Evolutionary conservation across 208 protist genomes (phyloP).

Genomic region (Acanthamoeba culbertsoni): DNA sequence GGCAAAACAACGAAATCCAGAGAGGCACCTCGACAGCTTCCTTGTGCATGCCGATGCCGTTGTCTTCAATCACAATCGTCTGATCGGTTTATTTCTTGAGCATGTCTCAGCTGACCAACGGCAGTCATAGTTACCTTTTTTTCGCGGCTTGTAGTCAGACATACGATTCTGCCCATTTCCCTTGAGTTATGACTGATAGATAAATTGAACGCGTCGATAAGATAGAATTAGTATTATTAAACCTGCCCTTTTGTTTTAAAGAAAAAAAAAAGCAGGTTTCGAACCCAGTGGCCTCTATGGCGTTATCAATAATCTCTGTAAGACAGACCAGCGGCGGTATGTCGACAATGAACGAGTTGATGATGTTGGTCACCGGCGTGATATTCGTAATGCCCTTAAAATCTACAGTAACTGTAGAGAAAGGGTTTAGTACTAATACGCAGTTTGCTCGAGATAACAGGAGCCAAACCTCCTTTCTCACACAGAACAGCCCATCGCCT

Average conservation of each 20-base stretch:
- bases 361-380: conserved; percentile 19
- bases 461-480: background rate
- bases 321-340: background rate
- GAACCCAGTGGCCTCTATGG: conserved; percentile 1
- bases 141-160: background rate
- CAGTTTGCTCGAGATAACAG: background rate
- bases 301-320: background rate
- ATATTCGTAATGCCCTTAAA: background rate
- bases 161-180: no score
- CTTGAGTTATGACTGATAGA: no score
- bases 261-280: background rate
- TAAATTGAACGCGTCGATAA: background rate
- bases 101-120: background rate
- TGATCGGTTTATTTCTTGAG: background rate
- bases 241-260: background rate
- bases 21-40: background rate
- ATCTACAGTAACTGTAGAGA: background rate
- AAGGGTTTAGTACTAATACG: background rate
- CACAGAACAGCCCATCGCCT: background rate
- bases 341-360: background rate
- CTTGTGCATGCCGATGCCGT: background rate
- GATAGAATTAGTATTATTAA: background rate
- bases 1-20: background rate
- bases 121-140: no score
- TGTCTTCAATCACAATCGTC: background rate